Base-by-base conservation (phyloP, 83 land plant species). In the Picea abies region DNA sequence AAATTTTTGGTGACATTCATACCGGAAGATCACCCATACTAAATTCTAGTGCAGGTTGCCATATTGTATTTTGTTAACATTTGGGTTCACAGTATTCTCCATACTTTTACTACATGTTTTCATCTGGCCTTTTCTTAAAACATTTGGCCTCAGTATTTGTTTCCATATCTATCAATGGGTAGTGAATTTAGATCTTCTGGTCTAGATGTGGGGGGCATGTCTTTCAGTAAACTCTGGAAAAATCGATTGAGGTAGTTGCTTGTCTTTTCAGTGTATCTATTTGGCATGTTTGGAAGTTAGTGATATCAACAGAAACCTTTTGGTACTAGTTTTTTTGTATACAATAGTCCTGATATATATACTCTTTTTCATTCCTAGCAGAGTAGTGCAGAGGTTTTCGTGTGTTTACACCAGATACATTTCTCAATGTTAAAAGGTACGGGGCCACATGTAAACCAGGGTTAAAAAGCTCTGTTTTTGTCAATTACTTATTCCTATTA, bases 281-380 rank as follows among this genome's bases (percentile, higher is more conserved):
- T 72, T 72, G 76, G 56, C 76, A 49, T 72, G 52, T 37, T 72
- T 72, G 76, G 76, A 72, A 72, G 56, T 49, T 72, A 72, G 76
- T 72, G 76, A 72, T 56, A 72, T 37, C 76, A 72, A 41, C 76
- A 49, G 22, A 72, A 23, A 72, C 76, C 76, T 72, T 72, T 41
- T 22, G 76, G 76, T 72, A 72, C 25, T 72, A 41, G 76, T 72
- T 72, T 41, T 66, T 72, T 41, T 72, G 76, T 22, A 44, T 37
- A n/a, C 15, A 72, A 44, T 6, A 44, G 49, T 20, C 39, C 14
- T 66, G 70, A 66, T 66, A 11, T n/a, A n/a, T 64, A 3, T 41
- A 15, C 9, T 32, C 11, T 22, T 72, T 41, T 39, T 72, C 56
- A 44, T n/a, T 20, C 23, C 52, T n/a, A 39, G 76, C 41, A 72